phyloP scores from a whole-genome alignment of 2,329 filamentous ascomycete species.

The Arthrobotrys musiformis region DNA sequence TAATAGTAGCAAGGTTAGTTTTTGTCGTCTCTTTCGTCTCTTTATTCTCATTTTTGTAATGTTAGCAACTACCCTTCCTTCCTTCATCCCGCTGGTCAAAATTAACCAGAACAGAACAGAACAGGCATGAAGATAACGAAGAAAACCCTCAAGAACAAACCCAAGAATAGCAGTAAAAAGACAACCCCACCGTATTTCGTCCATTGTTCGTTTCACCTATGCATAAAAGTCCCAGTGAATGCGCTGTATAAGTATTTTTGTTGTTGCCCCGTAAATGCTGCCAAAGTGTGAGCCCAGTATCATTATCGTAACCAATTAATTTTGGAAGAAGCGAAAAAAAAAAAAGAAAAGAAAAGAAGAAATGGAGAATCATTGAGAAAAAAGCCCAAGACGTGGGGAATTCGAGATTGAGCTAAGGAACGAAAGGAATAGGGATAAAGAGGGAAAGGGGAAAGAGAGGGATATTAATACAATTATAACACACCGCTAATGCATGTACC shows the following conservation, averaged over 20 bases:
- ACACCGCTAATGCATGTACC: conserved; percentile 44
- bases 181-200: conserved; percentile 1
- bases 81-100: neutral
- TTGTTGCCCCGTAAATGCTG: conserved; percentile 36
- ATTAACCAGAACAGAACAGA: neutral
- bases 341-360: neutral
- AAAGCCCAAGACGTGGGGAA: neutral
- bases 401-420: neutral
- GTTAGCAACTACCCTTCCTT: neutral
- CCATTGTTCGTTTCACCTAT: conserved; percentile 16
- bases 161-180: neutral
- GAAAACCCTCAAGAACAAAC: neutral
- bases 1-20: neutral
- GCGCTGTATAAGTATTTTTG: conserved; percentile 20
- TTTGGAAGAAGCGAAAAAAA: neutral
- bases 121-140: neutral
- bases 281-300: conserved; percentile 9
- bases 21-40: conserved; percentile 12
- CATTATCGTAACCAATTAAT: conserved; percentile 25
- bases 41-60: conserved; percentile 6
- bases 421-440: neutral
- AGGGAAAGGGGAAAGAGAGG: neutral
- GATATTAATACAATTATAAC: conserved; percentile 47
- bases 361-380: neutral
- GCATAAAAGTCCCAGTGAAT: conserved; percentile 21